Evolutionary conservation across 1,139 yeast species (phyloP).

Genomic region (Lodderomyces elongisporus): DNA sequence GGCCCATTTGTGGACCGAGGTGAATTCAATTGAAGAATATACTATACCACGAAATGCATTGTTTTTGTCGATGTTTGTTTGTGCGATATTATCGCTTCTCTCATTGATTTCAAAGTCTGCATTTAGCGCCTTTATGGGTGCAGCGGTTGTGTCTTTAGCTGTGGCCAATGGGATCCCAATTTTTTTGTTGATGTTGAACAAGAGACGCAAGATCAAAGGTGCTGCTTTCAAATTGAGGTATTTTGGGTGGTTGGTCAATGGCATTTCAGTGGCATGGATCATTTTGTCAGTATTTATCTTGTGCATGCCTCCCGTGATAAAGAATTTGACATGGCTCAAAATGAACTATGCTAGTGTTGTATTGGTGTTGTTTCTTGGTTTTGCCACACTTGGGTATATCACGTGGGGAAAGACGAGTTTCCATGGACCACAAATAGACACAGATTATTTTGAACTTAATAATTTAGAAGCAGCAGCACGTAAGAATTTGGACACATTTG

Average conservation of each 20-base stretch:
- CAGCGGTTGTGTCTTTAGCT: constrained; percentile 75
- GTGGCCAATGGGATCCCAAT: constrained; percentile 78
- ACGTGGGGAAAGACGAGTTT: constrained; percentile 59
- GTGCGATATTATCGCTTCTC: constrained; percentile 56
- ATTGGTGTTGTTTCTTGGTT: constrained; percentile 41
- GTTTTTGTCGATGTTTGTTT: constrained; percentile 60
- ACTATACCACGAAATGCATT: constrained; percentile 71
- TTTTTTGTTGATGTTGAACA: constrained; percentile 54
- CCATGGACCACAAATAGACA: constrained; percentile 61
- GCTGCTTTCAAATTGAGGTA: constrained; percentile 65
- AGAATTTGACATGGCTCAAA: constrained; percentile 48
- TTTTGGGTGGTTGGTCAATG: constrained; percentile 62
- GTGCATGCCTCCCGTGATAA: constrained; percentile 71
- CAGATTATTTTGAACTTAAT: constrained; percentile 41
- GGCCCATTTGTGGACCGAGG: constrained; percentile 59
- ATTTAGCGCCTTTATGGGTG: constrained; percentile 79
- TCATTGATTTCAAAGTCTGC: constrained; percentile 72
- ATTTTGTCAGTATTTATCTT: constrained; percentile 55
- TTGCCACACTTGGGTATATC: constrained; percentile 48
- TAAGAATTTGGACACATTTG: constrained; percentile 10
- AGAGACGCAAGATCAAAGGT: constrained; percentile 60
- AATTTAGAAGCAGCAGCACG: constrained; percentile 19
- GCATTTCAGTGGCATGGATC: constrained; percentile 58
- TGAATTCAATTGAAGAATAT: constrained; percentile 53
- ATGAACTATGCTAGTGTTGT: constrained; percentile 78